Base-by-base conservation (phyloP, 1,284 basidiomycete genomes). In the Exobasidium cylindrosporum region DNA sequence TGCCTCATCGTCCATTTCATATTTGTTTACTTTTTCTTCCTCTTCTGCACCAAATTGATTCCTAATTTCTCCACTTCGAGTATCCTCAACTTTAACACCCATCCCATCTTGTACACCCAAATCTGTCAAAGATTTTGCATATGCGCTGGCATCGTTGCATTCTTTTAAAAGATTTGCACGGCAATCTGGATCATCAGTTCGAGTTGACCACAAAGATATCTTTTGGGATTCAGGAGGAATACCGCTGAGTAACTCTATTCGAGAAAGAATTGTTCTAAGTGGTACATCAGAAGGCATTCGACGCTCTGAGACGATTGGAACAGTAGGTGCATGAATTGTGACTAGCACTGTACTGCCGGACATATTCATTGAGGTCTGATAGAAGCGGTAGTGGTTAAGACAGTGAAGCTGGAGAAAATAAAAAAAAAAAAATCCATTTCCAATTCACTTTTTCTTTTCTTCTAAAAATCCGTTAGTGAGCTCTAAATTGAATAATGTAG, bases 161-260 rank as follows among this genome's bases (percentile, higher is more conserved):
- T 24, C 23, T 35, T 14, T 1, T 5, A 55, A 6, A 14, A 55
- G 28, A 1, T 24, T 30, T 26, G 55, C 28, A 11, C 21, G 17
- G 24, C 40, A 26, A 14, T 57, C 55, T 7, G 11, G 23, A 49
- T 47, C 67, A 29, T 69, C 69, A 6, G 72, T 68, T n/a, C 64
- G 58, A 0, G 72, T 59, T 1, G 87, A 84, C 57, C 86, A 84
- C 4, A 95, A 78, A 0, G 84, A 82, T 56, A 76, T 59, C 40
- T 63, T 61, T 53, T 76, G 73, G 29, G 59, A 17, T 0, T 65
- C 57, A 13, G 66, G 62, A 3, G 90, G 87, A 59, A 97, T 89
- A 17, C 94, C 94, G n/a, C 93, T 96, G 74, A 97, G 87, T 54
- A 87, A 84, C 76, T 93, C 91, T 28, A 97, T 86, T 72, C 92